A percentile compares a stretch with the other conserved stretches of the same genome.
Conservation (phyloP, 352 stramenopile species). For the Peronospora destructor region DNA sequence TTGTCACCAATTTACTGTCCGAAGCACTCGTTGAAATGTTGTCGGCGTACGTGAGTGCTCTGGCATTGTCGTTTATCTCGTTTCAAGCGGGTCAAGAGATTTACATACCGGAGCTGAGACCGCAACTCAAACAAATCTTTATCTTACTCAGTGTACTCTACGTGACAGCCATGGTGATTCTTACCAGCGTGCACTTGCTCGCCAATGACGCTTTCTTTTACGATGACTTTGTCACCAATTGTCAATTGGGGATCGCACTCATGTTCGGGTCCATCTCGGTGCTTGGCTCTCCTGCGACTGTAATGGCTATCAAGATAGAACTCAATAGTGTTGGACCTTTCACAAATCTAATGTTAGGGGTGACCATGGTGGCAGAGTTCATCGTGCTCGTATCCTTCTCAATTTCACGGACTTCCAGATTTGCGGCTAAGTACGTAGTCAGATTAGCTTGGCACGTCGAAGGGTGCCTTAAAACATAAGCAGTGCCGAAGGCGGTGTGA, state of each 20-base stretch:
- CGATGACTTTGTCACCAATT: constrained; percentile 34
- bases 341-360: constrained; percentile 66
- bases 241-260: constrained; percentile 57
- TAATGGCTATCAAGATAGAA: constrained; percentile 77
- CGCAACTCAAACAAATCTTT: constrained; percentile 59
- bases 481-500: too few relatives aligned
- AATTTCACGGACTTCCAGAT: constrained; percentile 48
- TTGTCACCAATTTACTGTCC: constrained; percentile 21
- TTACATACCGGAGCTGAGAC: constrained; percentile 53
- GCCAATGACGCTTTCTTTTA: constrained; percentile 58
- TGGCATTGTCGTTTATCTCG: constrained; percentile 69
- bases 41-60: constrained; percentile 42
- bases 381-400: constrained; percentile 68
- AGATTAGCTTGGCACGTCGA: too few relatives aligned
- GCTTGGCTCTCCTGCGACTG: constrained; percentile 51
- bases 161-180: constrained; percentile 43
- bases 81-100: constrained; percentile 71
- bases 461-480: too few relatives aligned
- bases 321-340: constrained; percentile 67
- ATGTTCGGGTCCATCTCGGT: constrained; percentile 74
- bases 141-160: constrained; percentile 45
- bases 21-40: constrained; percentile 19
- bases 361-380: constrained; percentile 66
- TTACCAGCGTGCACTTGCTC: constrained; percentile 39
- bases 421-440: too few relatives aligned